These are phyloP conservation scores for Microstegium vimineum DNA, from an alignment of 176 grass and related monocot species.

Conservation along the genomic window DNA sequence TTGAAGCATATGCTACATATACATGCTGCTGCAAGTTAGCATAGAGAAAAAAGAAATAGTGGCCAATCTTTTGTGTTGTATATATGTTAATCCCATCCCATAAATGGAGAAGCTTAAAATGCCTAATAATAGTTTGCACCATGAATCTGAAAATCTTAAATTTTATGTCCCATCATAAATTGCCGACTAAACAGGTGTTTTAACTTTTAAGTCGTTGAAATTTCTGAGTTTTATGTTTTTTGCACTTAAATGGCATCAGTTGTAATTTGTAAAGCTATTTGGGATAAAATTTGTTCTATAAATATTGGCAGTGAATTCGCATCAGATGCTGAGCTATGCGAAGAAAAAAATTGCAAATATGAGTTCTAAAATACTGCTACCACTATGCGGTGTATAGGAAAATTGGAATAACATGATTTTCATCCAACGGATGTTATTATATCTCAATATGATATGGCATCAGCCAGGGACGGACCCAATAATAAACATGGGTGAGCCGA, in stretches of 20 bases:
- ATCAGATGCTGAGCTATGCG: neutral
- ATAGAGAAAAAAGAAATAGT: neutral
- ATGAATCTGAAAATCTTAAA: neutral
- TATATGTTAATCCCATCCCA: neutral
- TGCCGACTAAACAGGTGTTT: neutral
- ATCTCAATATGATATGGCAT: neutral
- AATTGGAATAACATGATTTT: neutral
- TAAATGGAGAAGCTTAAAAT: neutral
- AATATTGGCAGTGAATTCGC: neutral
- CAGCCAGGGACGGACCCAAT: neutral
- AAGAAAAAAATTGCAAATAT: neutral
- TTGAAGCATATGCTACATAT: conserved; percentile 1
- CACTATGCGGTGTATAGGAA: neutral
- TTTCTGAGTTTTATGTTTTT: neutral
- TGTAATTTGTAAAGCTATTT: neutral
- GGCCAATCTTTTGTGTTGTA: neutral
- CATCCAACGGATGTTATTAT: neutral
- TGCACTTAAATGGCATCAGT: neutral
- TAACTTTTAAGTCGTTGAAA: neutral
- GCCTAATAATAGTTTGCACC: neutral
- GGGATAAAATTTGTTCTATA: neutral
- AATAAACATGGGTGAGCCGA: neutral
- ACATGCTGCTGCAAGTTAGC: neutral
- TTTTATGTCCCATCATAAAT: neutral
- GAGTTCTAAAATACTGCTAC: neutral